phyloP scores from a whole-genome alignment of 1,139 yeast genomes.

The Kodamaea alishanica region DNA sequence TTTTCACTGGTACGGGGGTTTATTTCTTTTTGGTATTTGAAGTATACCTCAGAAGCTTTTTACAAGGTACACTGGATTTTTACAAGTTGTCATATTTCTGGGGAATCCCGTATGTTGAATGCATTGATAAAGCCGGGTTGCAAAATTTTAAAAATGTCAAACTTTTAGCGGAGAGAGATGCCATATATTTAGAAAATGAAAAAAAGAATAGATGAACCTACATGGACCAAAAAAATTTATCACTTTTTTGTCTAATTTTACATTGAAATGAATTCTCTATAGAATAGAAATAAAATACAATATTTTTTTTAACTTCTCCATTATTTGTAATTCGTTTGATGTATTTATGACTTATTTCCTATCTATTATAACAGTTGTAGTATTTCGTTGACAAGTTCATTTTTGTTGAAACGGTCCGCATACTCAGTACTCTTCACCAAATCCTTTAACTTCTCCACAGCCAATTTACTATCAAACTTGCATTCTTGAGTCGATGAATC shows the following conservation, averaged over 20 bases:
- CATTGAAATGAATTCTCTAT: not conserved
- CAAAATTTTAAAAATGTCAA: slow-evolving; percentile 19
- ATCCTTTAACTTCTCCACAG: slow-evolving; percentile 36
- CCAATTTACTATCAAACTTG: slow-evolving; percentile 28
- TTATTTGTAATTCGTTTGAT: not conserved
- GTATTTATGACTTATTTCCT: not conserved
- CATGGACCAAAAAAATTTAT: not conserved
- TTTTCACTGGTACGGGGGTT: slow-evolving; percentile 74
- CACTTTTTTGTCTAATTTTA: not conserved
- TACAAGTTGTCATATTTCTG: slow-evolving; percentile 50
- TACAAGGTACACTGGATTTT: slow-evolving; percentile 48
- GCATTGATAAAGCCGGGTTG: slow-evolving; percentile 32
- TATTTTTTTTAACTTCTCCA: not conserved
- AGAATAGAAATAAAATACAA: not conserved
- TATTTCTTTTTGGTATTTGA: slow-evolving; percentile 59
- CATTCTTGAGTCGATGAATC: slow-evolving; percentile 31
- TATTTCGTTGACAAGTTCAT: slow-evolving; percentile 43
- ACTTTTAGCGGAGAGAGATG: slow-evolving; percentile 20
- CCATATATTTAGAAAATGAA: slow-evolving; percentile 5
- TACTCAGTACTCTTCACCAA: slow-evolving; percentile 27
- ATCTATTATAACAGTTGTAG: slow-evolving; percentile 26
- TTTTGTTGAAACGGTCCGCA: slow-evolving; percentile 23
- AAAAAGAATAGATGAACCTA: slow-evolving; percentile 7
- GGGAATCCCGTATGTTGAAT: slow-evolving; percentile 30
- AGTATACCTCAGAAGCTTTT: slow-evolving; percentile 64